Conservation (phyloP, 345 rosid genomes). For the Syzygium aromaticum region DNA sequence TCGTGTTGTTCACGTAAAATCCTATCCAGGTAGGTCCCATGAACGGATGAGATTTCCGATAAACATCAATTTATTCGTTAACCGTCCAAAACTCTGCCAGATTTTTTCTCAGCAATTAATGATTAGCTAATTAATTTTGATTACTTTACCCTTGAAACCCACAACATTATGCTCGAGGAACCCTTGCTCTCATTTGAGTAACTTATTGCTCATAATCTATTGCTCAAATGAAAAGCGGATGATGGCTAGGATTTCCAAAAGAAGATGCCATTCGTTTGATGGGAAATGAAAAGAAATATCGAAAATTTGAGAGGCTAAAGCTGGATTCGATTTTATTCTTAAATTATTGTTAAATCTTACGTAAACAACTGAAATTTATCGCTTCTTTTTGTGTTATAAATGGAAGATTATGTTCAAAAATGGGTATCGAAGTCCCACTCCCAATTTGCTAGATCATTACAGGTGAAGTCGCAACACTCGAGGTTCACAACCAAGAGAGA, state of each 20-base stretch:
- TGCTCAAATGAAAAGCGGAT: background rate
- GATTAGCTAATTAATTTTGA: background rate
- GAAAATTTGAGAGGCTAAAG: background rate
- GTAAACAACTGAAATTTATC: background rate
- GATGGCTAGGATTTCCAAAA: background rate
- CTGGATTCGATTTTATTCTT: background rate
- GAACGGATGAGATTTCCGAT: background rate
- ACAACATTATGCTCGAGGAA: background rate
- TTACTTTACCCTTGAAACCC: background rate
- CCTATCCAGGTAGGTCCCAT: background rate
- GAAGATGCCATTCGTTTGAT: background rate
- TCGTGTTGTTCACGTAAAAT: background rate
- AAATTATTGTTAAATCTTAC: background rate
- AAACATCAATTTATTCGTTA: background rate
- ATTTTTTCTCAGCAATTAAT: background rate
- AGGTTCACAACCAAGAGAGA: background rate
- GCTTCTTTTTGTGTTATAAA: background rate
- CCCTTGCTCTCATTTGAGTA: background rate
- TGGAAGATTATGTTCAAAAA: background rate
- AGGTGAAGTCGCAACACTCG: background rate
- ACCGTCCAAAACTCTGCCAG: background rate
- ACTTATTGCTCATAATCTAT: background rate
- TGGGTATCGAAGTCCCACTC: background rate
- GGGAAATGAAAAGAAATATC: background rate
- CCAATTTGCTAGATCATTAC: background rate